These are phyloP conservation scores for Cyberlindnera lachancei DNA, from an alignment of 805 yeast genomes.

Conservation along the genomic window DNA sequence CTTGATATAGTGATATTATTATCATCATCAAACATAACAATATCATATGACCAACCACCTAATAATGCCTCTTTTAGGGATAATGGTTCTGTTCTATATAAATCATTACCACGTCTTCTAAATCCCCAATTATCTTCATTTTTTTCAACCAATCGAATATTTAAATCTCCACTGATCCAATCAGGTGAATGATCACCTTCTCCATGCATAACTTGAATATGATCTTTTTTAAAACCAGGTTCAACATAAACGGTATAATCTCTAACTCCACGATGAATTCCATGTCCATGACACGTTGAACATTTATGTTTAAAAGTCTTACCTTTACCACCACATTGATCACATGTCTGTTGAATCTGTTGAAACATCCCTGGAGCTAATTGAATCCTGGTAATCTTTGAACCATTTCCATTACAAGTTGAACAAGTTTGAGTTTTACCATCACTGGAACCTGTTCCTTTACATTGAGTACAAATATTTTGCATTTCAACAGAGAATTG, in stretches of 20 bases:
- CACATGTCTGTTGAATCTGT: constrained; percentile 73
- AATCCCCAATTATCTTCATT: constrained; percentile 63
- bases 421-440: constrained; percentile 59
- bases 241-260: constrained; percentile 52
- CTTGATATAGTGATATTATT: constrained; percentile 39
- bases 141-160: constrained; percentile 53
- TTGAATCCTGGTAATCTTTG: constrained; percentile 56
- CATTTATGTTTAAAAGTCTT: constrained; percentile 58
- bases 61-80: constrained; percentile 59
- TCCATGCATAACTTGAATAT: constrained; percentile 52
- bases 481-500: constrained; percentile 62
- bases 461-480: constrained; percentile 68
- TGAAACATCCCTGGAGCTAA: constrained; percentile 90
- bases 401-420: constrained; percentile 72
- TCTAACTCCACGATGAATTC: constrained; percentile 50
- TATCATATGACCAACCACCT: constrained; percentile 76
- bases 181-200: constrained; percentile 86
- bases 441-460: constrained; percentile 82
- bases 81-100: constrained; percentile 77
- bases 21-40: constrained; percentile 67
- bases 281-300: constrained; percentile 60
- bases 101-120: constrained; percentile 64
- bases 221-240: constrained; percentile 64
- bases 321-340: constrained; percentile 75
- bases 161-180: constrained; percentile 71